phyloP scores from a whole-genome alignment of 805 yeast genomes.

The Monosporozyma siamensis region DNA sequence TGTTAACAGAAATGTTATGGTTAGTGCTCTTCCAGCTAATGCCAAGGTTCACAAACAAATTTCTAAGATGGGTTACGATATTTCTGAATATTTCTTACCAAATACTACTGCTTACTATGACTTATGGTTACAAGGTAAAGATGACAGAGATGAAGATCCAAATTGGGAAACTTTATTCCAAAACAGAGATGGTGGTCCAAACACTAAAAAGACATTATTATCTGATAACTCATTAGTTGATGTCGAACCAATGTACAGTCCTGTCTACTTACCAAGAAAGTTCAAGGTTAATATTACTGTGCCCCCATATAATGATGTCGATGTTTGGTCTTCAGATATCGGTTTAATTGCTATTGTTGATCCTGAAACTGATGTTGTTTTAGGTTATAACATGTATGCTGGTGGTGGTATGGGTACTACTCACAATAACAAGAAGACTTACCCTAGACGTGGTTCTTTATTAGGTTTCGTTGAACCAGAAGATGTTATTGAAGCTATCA shows the following conservation, averaged over 20 bases:
- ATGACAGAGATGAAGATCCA: slow-evolving; percentile 53
- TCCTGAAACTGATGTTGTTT: slow-evolving; percentile 45
- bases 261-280: slow-evolving; percentile 86
- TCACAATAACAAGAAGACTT: slow-evolving; percentile 92
- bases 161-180: slow-evolving; percentile 59
- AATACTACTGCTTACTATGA: slow-evolving; percentile 93
- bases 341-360: slow-evolving; percentile 84
- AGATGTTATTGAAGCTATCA: slow-evolving; percentile 69
- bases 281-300: slow-evolving; percentile 90
- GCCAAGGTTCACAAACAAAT: slow-evolving; percentile 75
- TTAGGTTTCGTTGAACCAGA: slow-evolving; percentile 68
- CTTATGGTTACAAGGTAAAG: slow-evolving; percentile 88
- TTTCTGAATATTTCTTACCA: slow-evolving; percentile 81
- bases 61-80: slow-evolving; percentile 47
- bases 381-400: slow-evolving; percentile 80
- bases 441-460: slow-evolving; percentile 87
- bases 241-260: slow-evolving; percentile 81
- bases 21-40: slow-evolving; percentile 80
- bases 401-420: slow-evolving; percentile 99
- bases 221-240: slow-evolving; percentile 79
- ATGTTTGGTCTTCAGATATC: slow-evolving; percentile 90
- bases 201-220: slow-evolving; percentile 70
- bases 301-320: slow-evolving; percentile 95
- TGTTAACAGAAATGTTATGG: slow-evolving; percentile 92
- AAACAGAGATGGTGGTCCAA: slow-evolving; percentile 63